Evolutionary conservation across 176 grass and related monocot species (phyloP), one percentile per base, ranked within the genome.

Genomic region (Lolium multiflorum): DNA sequence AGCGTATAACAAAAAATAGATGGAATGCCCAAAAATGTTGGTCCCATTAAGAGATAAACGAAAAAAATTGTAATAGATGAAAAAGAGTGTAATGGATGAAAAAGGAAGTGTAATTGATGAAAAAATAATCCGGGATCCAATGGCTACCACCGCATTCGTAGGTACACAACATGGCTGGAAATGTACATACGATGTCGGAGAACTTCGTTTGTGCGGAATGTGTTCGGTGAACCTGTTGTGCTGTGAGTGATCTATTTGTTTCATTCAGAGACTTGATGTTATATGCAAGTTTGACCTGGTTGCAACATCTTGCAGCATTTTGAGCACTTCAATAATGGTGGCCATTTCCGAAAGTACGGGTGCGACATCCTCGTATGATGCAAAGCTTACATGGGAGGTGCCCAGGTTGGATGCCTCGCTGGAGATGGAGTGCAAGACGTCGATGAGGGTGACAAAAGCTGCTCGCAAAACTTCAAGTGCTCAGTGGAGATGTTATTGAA

Each of bases 361-460:
- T 37, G 49, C 60, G 82, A 20, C 31, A 93, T 98, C 79, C 95
- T 98, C 11, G 76, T 91, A 9, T 93, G 91, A 77, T 98, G 91
- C 85, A 79, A 56, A 31, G 93, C 95, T 46, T 98, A 98, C 50
- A 84, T 98, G 76, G 91, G 93, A 0, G 95, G 95, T 58, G 93
- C 91, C 13, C 95, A 95, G 71, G 95, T 98, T 52, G 95, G 95
- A 71, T 95, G 93, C 76, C 88, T 94, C 8, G 84, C 73, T 67
- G 78, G 84, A 21, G 74, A 92, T 18, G 92, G 95, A 26, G 88
- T 97, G 63, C 92, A 97, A 65, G 92, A 95, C 75, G 95, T 95
- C 4, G 89, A 92, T 1, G 96, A 98, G 54, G 96, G 93, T 1
- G 91, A 93, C 55, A 94, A 89, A 69, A 95, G 88, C 75, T 95